phyloP scores from a whole-genome alignment of 2,329 filamentous ascomycete species.

The Xylariaceae sp. region DNA sequence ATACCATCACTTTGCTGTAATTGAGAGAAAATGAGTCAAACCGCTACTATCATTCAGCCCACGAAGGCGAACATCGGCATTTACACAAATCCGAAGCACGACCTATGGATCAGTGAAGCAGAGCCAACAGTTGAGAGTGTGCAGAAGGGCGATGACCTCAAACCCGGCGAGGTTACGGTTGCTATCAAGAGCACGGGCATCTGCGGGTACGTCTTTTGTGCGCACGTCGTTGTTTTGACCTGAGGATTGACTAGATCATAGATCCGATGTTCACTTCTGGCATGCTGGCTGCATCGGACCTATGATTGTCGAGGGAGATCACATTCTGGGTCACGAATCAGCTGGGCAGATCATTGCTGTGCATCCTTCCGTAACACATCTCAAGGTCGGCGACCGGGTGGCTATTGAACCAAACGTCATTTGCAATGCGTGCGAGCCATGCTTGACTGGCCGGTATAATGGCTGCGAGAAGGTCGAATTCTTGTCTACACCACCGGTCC shows the following conservation, averaged over 20 bases:
- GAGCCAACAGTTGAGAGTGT: slow-evolving; percentile 72
- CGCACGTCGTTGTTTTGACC: neutral
- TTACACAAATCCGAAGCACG: slow-evolving; percentile 88
- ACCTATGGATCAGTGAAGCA: slow-evolving; percentile 81
- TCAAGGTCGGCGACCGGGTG: slow-evolving; percentile 83
- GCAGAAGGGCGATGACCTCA: slow-evolving; percentile 60
- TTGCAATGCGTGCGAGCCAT: slow-evolving; percentile 85
- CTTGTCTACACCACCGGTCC: slow-evolving; percentile 83
- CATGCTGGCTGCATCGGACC: slow-evolving; percentile 90
- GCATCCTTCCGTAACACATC: slow-evolving; percentile 69
- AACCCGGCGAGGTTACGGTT: slow-evolving; percentile 78
- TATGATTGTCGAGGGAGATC: slow-evolving; percentile 84
- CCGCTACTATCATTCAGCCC: slow-evolving; percentile 39
- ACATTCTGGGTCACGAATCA: slow-evolving; percentile 93
- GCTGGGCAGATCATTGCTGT: slow-evolving; percentile 77
- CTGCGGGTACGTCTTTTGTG: slow-evolving; percentile 61
- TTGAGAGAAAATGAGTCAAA: slow-evolving; percentile 26
- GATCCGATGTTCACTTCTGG: slow-evolving; percentile 96
- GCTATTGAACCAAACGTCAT: slow-evolving; percentile 93
- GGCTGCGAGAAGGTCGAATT: slow-evolving; percentile 84
- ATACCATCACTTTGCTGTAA: neutral
- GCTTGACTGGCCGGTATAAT: slow-evolving; percentile 89
- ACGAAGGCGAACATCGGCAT: slow-evolving; percentile 89
- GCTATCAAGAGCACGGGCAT: slow-evolving; percentile 93
- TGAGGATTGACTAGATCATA: slow-evolving; percentile 34